Evolutionary conservation across 1,284 basidiomycete species (phyloP), one percentile per base, ranked within the genome.

Genomic region (Ustanciosporium gigantosporum): DNA sequence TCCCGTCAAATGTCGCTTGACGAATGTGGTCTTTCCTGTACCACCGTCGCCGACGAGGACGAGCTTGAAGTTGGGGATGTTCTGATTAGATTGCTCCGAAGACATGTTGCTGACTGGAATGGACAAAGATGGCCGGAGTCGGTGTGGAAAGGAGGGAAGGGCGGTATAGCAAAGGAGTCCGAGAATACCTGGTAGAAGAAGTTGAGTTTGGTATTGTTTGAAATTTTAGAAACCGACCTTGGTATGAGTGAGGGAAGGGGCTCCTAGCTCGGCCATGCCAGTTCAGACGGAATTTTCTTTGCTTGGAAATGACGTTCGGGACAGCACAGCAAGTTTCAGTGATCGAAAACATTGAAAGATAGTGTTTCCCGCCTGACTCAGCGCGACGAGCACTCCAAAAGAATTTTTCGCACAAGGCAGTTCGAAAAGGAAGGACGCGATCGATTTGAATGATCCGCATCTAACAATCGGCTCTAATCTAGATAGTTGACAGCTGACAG

Each of bases 1-100:
- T 79, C 82, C 81, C 21, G 94, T 96, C 86, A 96, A 87, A 82
- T 98, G 94, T 81, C 92, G 91, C 91, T 78, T 78, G 62, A 78
- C 66, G 50, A 78, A 78, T 27, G 80, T 80, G 65, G 80, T 81
- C 77, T 80, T 93, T 74, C 92, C 94, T 58, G 94, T 97, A 80
- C 94, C 94, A 81, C 94, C 94, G 79, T 97, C 94, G 78, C 94
- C 93, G 76, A 35, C 93, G 72, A 95, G 90, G 65, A 98, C 94
- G 79, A 99, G 90, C 83, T 99, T 98, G 86, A 98, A 99, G 61
- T 91, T 92, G 42, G 95, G 91, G 70, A 91, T 83, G 64, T 81
- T 48, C 25, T 43, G 37, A 46, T 49, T 52, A 25, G 23, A 4
- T 6, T 36, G 22, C 17, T 58, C 53, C 41, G 55, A 50, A 27